These are phyloP conservation scores for Penicillium sp. DNA, from an alignment of 2,329 filamentous ascomycete species.

Conservation along the genomic window DNA sequence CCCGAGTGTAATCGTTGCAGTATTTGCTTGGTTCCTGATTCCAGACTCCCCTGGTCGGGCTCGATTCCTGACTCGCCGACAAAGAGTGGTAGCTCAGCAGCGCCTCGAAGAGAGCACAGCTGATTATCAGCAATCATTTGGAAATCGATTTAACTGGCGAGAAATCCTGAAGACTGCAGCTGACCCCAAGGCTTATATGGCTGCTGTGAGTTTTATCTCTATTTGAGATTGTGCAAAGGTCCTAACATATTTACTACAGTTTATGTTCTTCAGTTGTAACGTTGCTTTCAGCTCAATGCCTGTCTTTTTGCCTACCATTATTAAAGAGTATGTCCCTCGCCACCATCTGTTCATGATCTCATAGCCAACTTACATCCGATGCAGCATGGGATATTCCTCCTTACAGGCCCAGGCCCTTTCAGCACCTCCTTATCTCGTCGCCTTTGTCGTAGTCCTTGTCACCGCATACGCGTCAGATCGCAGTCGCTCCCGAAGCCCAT, in stretches of 20 bases:
- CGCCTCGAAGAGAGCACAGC: conserved; percentile 60
- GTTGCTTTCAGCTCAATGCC: conserved; percentile 85
- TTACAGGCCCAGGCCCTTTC: conserved; percentile 72
- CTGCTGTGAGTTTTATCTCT: conserved; percentile 52
- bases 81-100: conserved; percentile 68
- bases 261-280: conserved; percentile 86
- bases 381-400: conserved; percentile 67
- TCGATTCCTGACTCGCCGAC: conserved; percentile 60
- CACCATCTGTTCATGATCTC: background rate
- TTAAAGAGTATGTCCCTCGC: conserved; percentile 53
- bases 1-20: conserved; percentile 72
- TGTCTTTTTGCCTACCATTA: conserved; percentile 80
- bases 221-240: background rate
- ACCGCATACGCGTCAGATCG: conserved; percentile 74
- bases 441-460: conserved; percentile 69
- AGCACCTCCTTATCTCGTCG: conserved; percentile 75
- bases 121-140: conserved; percentile 31
- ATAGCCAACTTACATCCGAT: background rate
- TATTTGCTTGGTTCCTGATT: conserved; percentile 71
- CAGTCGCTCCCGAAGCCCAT: conserved; percentile 60
- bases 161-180: conserved; percentile 60
- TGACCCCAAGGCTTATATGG: conserved; percentile 72
- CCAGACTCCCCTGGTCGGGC: conserved; percentile 73
- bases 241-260: conserved; percentile 25
- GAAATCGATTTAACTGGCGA: conserved; percentile 50